Evolutionary conservation across 2,329 filamentous ascomycete species (phyloP), one percentile per base, ranked within the genome.

Genomic region (Aurifilum marmelostoma): DNA sequence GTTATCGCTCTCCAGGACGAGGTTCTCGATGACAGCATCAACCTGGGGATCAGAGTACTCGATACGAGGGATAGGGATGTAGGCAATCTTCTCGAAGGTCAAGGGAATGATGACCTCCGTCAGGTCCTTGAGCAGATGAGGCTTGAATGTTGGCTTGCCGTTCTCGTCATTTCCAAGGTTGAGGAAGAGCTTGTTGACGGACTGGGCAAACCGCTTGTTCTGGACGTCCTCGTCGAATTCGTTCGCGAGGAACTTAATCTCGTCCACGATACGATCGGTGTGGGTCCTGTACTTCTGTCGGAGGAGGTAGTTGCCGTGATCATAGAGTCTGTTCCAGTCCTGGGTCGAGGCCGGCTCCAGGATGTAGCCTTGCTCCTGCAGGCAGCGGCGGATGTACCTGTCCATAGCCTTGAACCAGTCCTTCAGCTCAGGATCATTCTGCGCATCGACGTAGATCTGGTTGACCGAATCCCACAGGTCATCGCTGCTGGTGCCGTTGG

Each of bases 1-100:
- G 82, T 99, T 99, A 84, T 98, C 94, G 73, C 93, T 94, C 83
- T 99, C 96, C 65, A 99, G 87, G 60, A 97, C 91, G 14, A 99
- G 84, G 79, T 99, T 99, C 83, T 99, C 96, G 59, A 99, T 88
- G 63, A 98, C 88, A 63, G 91, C 91, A 79, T 99, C 96, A 65
- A 97, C 85, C 84, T 91, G 89, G 2, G 87, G 85, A 75, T 98
- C 96, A 1, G 89, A 91, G 77, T 94, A 96, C 83, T 99, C 96
- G 71, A 99, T 97, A 67, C 96, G 92, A 29, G 96, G 96, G 63
- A 99, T 88, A 4, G 96, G 94, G 18, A 99, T 87, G 79, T 99
- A 99, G 71, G 93, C 91, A 68, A 96, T 84, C 73, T 90, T 92
- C 83, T 97, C 92, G 73, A 99, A 91, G 66, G 93, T 82, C 14